Evolutionary conservation across 768 basidiomycete species (phyloP).

Genomic region (Lyophyllum atratum): DNA sequence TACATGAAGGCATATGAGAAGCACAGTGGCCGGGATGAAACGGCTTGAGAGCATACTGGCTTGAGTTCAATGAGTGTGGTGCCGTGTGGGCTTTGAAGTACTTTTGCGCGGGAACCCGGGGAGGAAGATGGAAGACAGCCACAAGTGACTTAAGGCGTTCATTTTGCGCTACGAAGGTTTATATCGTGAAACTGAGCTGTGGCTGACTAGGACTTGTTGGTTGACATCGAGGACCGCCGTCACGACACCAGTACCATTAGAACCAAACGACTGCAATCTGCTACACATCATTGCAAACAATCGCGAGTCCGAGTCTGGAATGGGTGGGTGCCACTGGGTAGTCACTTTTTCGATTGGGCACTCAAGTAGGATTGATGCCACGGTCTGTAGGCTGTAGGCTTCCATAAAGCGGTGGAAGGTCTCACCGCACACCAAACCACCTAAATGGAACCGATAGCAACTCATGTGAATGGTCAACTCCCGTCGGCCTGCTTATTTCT

Average conservation of each 20-base stretch:
- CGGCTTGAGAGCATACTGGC: conserved; percentile 1
- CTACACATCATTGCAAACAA: neutral
- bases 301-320: too few relatives aligned
- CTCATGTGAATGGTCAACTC: too few relatives aligned
- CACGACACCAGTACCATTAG: too few relatives aligned
- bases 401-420: too few relatives aligned
- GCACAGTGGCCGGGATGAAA: neutral
- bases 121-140: conserved; percentile 2
- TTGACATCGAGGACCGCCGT: too few relatives aligned
- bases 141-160: neutral
- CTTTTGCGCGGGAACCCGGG: neutral
- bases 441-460: neutral
- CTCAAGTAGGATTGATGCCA: too few relatives aligned
- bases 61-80: conserved; percentile 14
- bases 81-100: conserved; percentile 13
- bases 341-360: too few relatives aligned
- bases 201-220: neutral
- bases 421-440: too few relatives aligned
- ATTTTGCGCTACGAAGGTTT: neutral
- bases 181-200: neutral
- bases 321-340: too few relatives aligned
- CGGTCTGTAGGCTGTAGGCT: too few relatives aligned
- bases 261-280: too few relatives aligned
- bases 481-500: too few relatives aligned
- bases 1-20: neutral